These are phyloP conservation scores for Malassezia obtusa DNA, from an alignment of 1,284 basidiomycete genomes.

Conservation along the genomic window DNA sequence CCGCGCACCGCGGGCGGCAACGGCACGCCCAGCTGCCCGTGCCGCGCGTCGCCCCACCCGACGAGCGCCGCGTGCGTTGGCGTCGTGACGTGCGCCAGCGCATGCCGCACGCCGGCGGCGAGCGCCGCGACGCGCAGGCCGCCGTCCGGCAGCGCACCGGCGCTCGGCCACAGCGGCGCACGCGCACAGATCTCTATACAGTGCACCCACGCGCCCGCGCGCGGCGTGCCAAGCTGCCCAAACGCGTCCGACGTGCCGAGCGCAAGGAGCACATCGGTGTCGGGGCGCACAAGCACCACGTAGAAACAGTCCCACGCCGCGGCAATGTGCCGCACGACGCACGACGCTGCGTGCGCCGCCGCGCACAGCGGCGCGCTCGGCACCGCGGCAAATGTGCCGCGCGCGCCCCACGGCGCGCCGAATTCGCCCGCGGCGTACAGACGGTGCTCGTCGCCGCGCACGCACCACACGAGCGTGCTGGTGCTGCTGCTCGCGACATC, in stretches of 20 bases:
- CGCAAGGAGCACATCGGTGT: constrained; percentile 1
- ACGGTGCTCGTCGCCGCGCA: not conserved
- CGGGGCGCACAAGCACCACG: not conserved
- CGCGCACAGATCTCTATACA: not conserved
- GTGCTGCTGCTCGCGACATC: not conserved
- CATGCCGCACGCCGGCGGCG: constrained; percentile 11
- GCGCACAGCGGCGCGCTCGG: not conserved
- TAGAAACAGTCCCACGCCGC: constrained; percentile 13
- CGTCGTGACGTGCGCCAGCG: not conserved
- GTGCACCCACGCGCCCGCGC: not conserved
- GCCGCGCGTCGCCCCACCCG: constrained; percentile 17
- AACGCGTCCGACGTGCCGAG: constrained; percentile 3
- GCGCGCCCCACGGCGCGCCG: not conserved
- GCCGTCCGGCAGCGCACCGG: no score
- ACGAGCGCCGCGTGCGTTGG: not conserved
- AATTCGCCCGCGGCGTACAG: not conserved
- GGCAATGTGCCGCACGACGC: not conserved
- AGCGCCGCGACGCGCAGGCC: not conserved
- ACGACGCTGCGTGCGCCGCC: not conserved
- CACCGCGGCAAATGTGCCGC: not conserved
- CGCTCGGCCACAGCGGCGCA: not conserved
- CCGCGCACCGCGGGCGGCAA: not conserved
- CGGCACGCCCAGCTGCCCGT: constrained; percentile 9
- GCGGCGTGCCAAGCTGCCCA: constrained; percentile 4
- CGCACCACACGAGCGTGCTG: not conserved